These are phyloP conservation scores for Termitomyces sp. DNA, from an alignment of 768 basidiomycete species.

Conservation along the genomic window DNA sequence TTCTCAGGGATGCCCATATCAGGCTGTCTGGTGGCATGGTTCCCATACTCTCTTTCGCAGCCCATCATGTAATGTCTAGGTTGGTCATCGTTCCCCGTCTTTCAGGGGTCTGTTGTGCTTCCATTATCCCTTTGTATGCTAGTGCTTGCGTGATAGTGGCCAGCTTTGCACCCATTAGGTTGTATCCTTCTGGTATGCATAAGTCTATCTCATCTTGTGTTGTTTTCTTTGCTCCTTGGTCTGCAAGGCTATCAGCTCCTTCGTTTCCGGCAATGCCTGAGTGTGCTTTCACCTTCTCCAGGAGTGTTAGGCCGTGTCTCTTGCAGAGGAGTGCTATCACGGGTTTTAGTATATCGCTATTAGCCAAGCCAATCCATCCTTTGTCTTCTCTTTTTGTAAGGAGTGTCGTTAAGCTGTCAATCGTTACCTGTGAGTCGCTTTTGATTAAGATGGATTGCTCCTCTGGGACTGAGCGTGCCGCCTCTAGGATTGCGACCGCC, in stretches of 20 bases:
- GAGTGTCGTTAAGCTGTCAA: neutral
- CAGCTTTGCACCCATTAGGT: too few species aligned
- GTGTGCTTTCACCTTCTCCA: neutral
- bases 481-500: rapidly evolving
- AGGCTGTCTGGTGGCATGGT: too few species aligned
- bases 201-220: neutral
- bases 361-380: neutral
- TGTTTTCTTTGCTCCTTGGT: neutral
- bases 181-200: too few species aligned
- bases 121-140: too few species aligned
- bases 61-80: too few species aligned
- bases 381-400: neutral
- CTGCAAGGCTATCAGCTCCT: neutral
- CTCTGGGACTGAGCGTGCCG: neutral
- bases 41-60: too few species aligned
- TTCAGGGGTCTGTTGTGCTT: too few species aligned
- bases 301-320: neutral
- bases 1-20: too few species aligned
- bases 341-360: neutral
- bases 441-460: neutral
- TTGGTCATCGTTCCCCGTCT: too few species aligned
- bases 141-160: too few species aligned
- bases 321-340: neutral
- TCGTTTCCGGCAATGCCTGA: neutral
- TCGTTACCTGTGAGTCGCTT: neutral